Evolutionary conservation across 441 rosid genomes (phyloP).

Genomic region (Viola pubescens): DNA sequence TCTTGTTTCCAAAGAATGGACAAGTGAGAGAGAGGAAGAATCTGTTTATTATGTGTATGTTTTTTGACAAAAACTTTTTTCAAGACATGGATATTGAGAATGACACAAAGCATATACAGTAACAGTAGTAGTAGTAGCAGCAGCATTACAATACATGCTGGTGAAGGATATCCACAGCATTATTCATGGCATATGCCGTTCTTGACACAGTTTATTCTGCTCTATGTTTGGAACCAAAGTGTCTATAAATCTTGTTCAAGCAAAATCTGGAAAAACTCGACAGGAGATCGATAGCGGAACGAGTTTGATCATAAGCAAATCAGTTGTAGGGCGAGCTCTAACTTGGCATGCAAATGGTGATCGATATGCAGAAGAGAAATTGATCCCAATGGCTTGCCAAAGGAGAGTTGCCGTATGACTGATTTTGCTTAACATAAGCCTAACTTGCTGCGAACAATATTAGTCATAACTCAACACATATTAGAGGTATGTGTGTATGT

Average conservation of each 20-base stretch:
- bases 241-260: background rate
- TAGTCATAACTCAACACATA: too few relatives aligned
- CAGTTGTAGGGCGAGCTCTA: constrained; percentile 25
- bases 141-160: background rate
- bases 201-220: constrained; percentile 8
- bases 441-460: too few relatives aligned
- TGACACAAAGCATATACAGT: background rate
- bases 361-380: background rate
- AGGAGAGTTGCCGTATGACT: constrained; percentile 34
- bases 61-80: background rate
- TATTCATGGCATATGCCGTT: constrained; percentile 11
- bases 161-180: constrained; percentile 13
- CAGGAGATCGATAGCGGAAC: background rate
- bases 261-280: constrained; percentile 1
- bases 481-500: too few relatives aligned
- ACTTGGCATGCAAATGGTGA: constrained; percentile 18
- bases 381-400: constrained; percentile 19
- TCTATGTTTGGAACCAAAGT: background rate
- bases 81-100: constrained; percentile 5
- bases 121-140: background rate
- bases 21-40: background rate
- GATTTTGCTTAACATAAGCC: constrained; percentile 16
- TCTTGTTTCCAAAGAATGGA: constrained; percentile 10
- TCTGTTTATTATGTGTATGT: background rate
- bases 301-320: constrained; percentile 6